Conservation (phyloP, 1,139 yeast species). For the Yamadazyma songkhlaensis region DNA sequence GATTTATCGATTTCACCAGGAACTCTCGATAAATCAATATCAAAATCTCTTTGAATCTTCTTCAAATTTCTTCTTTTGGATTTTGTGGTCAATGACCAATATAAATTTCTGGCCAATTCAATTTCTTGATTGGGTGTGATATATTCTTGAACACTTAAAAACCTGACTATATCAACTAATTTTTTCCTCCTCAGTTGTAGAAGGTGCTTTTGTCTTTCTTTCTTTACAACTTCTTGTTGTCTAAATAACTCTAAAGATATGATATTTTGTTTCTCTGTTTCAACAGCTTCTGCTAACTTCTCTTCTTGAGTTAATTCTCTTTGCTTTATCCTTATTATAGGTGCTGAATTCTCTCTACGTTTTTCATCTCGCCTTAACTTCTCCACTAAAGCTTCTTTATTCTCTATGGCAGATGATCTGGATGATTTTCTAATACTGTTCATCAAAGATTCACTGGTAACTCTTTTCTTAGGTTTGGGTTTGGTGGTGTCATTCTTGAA, state of each 20-base stretch:
- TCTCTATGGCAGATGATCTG: slow-evolving; percentile 75
- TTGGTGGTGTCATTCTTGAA: slow-evolving; percentile 22
- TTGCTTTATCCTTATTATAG: slow-evolving; percentile 41
- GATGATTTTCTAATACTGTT: slow-evolving; percentile 68
- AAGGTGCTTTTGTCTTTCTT: slow-evolving; percentile 71
- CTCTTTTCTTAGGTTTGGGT: slow-evolving; percentile 16
- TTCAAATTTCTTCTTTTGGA: slow-evolving; percentile 36
- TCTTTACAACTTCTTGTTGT: slow-evolving; percentile 82
- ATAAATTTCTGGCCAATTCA: slow-evolving; percentile 36
- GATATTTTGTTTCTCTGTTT: slow-evolving; percentile 76
- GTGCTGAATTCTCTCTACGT: slow-evolving; percentile 51
- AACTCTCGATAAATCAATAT: slow-evolving; percentile 18
- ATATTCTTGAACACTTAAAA: slow-evolving; percentile 38
- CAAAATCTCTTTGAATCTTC: slow-evolving; percentile 13
- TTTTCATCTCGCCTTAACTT: slow-evolving; percentile 70
- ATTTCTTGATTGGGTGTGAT: slow-evolving; percentile 55
- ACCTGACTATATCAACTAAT: slow-evolving; percentile 54
- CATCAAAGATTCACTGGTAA: slow-evolving; percentile 49
- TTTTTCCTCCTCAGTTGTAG: slow-evolving; percentile 63
- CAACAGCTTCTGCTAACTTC: slow-evolving; percentile 76
- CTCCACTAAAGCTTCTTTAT: slow-evolving; percentile 73
- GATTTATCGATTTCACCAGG: slow-evolving; percentile 40
- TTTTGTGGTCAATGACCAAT: slow-evolving; percentile 22
- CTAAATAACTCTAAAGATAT: slow-evolving; percentile 71
- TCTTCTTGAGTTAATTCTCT: slow-evolving; percentile 81